Conservation (phyloP, 2,329 filamentous ascomycete species). For the Sarocladiaceae sp. region DNA sequence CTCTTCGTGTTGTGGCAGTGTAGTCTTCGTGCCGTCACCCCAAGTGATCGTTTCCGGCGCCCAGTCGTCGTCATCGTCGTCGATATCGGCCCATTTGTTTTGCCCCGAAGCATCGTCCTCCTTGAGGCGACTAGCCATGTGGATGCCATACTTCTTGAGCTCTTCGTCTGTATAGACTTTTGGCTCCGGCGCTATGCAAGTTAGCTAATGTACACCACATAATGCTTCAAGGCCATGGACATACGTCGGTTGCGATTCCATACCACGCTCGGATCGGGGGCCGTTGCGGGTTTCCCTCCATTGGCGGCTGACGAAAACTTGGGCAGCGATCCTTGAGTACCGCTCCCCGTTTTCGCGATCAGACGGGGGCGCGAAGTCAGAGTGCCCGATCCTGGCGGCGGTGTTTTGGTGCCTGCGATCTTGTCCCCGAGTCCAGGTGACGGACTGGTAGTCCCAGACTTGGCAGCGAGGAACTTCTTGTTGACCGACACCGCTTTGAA, state of each 20-base stretch:
- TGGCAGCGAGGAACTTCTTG: constrained; percentile 76
- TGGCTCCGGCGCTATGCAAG: constrained; percentile 58
- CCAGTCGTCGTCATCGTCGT: constrained; percentile 86
- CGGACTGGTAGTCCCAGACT: constrained; percentile 43
- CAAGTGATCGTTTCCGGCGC: constrained; percentile 80
- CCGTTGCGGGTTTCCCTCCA: constrained; percentile 54
- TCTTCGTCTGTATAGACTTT: constrained; percentile 87
- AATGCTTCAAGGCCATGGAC: too few relatives aligned
- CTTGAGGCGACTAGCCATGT: constrained; percentile 74
- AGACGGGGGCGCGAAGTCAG: constrained; percentile 63
- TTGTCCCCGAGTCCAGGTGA: constrained; percentile 50
- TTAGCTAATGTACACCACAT: too few relatives aligned
- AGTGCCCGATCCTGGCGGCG: constrained; percentile 40
- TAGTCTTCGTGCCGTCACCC: constrained; percentile 84
- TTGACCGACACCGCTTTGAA: constrained; percentile 87
- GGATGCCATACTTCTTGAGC: constrained; percentile 80
- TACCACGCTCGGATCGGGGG: constrained; percentile 69
- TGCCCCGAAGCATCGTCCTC: constrained; percentile 71
- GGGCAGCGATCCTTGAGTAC: constrained; percentile 47
- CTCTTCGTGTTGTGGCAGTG: constrained; percentile 61
- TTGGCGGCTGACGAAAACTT: constrained; percentile 42
- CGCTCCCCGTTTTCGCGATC: constrained; percentile 69
- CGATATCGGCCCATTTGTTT: constrained; percentile 85
- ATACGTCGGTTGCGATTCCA: constrained; percentile 88
- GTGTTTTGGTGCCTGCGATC: constrained; percentile 39